Conservation (phyloP, 371 early-diverging fungal genomes). For the Haplosporangium sp. region DNA sequence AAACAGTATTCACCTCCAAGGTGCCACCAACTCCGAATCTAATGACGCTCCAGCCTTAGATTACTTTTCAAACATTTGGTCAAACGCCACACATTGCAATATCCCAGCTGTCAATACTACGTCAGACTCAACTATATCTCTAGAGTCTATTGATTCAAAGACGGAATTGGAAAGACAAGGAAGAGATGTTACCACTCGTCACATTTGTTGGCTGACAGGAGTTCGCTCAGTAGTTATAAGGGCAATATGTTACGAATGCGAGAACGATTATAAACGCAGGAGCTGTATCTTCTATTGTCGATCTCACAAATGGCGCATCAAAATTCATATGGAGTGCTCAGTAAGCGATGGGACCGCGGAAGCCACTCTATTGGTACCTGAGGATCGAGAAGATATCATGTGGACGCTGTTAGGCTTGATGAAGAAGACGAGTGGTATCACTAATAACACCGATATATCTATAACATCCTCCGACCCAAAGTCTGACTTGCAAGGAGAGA, state of each 20-base stretch:
- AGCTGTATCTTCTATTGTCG: slow-evolving; percentile 25
- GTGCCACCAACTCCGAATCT: not conserved
- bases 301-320: slow-evolving; percentile 29
- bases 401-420: slow-evolving; percentile 35
- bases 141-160: not conserved
- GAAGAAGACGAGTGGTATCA: not conserved
- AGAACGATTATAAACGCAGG: slow-evolving; percentile 27
- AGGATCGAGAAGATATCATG: slow-evolving; percentile 32
- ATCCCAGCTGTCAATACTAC: not conserved
- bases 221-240: slow-evolving; percentile 12
- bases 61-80: slow-evolving; percentile 17
- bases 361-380: slow-evolving; percentile 1
- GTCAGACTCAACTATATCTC: not conserved
- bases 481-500: not conserved
- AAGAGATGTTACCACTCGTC: not conserved
- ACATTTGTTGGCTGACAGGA: slow-evolving; percentile 27
- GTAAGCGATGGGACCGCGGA: slow-evolving; percentile 34
- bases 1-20: not conserved
- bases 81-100: not conserved
- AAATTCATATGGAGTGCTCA: slow-evolving; percentile 27
- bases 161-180: not conserved
- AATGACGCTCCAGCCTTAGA: not conserved
- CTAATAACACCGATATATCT: not conserved
- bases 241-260: slow-evolving; percentile 36
- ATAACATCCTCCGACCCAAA: not conserved